phyloP scores from a whole-genome alignment of 768 basidiomycete genomes.

The Xerocomus potaroensis region DNA sequence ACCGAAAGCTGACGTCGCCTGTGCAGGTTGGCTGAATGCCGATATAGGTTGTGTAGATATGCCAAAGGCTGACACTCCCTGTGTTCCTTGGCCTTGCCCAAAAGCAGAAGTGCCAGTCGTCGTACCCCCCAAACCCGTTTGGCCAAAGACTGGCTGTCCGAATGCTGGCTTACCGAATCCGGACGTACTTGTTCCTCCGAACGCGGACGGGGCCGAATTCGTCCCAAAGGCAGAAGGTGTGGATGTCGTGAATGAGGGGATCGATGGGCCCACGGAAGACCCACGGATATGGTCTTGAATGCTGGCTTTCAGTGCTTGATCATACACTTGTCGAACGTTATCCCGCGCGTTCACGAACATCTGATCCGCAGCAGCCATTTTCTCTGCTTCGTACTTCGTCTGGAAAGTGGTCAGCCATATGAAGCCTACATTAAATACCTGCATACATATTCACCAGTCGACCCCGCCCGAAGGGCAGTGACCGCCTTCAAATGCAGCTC shows the following conservation, averaged over 20 bases:
- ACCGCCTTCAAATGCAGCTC: constrained; percentile 70
- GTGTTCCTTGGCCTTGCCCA: constrained; percentile 23
- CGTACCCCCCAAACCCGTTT: constrained; percentile 26
- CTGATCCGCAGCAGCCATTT: constrained; percentile 51
- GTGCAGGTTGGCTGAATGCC: constrained; percentile 34
- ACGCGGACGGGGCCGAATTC: constrained; percentile 24
- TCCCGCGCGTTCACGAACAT: constrained; percentile 43
- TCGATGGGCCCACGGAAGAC: too few species aligned
- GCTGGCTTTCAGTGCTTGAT: constrained; percentile 49
- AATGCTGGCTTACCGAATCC: constrained; percentile 29
- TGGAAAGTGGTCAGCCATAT: constrained; percentile 18
- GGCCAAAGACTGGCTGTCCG: constrained; percentile 40
- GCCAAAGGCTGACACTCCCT: constrained; percentile 36
- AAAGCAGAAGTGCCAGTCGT: constrained; percentile 20
- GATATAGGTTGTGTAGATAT: constrained; percentile 33
- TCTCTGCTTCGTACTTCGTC: constrained; percentile 56
- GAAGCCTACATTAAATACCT: background rate
- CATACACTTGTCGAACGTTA: constrained; percentile 47
- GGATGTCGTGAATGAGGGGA: constrained; percentile 23
- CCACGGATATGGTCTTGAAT: constrained; percentile 12
- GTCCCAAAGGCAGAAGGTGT: constrained; percentile 39
- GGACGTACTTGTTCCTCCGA: constrained; percentile 29
- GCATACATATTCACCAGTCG: constrained; percentile 65
- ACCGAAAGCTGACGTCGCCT: constrained; percentile 28
- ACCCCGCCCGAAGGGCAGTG: constrained; percentile 50